These are phyloP conservation scores for Russula dissimulans DNA, from an alignment of 768 basidiomycete genomes.

Conservation along the genomic window DNA sequence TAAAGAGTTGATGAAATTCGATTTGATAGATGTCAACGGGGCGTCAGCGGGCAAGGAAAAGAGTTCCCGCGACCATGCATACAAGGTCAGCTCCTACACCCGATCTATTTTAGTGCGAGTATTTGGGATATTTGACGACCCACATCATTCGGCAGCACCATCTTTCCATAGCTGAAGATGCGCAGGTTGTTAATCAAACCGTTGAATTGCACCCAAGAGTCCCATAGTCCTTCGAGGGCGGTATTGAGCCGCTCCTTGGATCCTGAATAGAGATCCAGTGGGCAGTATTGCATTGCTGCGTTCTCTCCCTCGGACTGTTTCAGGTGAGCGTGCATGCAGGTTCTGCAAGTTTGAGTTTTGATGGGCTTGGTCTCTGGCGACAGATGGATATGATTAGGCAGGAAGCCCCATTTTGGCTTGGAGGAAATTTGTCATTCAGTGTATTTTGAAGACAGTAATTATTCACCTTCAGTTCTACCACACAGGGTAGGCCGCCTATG, in stretches of 20 bases:
- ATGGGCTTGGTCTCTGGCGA: conserved; percentile 44
- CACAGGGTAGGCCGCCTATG: conserved; percentile 52
- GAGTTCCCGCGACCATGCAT: conserved; percentile 10
- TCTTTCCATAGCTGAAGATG: conserved; percentile 61
- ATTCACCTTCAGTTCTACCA: conserved; percentile 86
- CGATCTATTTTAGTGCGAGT: conserved; percentile 3
- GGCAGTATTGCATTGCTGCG: conserved; percentile 57
- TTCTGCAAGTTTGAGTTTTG: conserved; percentile 75
- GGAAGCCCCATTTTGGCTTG: conserved; percentile 96
- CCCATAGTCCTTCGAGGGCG: conserved; percentile 66
- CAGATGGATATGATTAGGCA: conserved; percentile 56
- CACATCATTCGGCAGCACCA: conserved; percentile 51
- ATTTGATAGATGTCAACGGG: conserved; percentile 27
- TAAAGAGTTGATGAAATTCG: conserved; percentile 43
- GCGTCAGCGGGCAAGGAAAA: neutral
- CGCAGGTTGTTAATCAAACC: conserved; percentile 75
- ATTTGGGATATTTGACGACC: conserved; percentile 20
- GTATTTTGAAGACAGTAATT: neutral
- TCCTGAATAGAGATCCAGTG: conserved; percentile 81
- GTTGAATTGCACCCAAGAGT: conserved; percentile 54
- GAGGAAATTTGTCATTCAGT: neutral
- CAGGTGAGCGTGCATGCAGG: conserved; percentile 77
- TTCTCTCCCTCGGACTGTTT: conserved; percentile 33
- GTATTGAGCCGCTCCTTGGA: conserved; percentile 48
- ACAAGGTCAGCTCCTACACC: neutral